A percentile compares a stretch with the other conserved stretches of the same genome.
Evolutionary conservation across 441 rosid genomes (phyloP).

Genomic region (Oxalis stricta): DNA sequence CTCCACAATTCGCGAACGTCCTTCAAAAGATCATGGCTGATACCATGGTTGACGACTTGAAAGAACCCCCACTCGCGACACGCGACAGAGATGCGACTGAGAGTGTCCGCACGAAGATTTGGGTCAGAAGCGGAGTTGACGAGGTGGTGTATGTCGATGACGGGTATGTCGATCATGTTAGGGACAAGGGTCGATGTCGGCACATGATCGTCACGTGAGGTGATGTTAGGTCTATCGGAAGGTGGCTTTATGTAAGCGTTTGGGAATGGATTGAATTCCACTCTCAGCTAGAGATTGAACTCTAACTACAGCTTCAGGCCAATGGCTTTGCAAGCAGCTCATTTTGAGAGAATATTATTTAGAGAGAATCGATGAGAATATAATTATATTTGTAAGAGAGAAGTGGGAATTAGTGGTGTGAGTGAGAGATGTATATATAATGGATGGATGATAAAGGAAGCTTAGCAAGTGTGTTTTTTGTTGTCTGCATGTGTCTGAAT

Average conservation of each 20-base stretch:
- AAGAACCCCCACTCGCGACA: slow-evolving; percentile 64
- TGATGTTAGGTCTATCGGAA: slow-evolving; percentile 14
- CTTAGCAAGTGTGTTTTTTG: too few relatives aligned
- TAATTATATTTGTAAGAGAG: too few relatives aligned
- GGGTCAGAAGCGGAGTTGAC: slow-evolving; percentile 6
- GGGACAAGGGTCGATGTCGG: neutral
- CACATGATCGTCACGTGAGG: neutral
- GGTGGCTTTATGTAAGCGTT: slow-evolving; percentile 34
- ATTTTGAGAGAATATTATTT: neutral
- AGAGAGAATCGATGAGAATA: too few relatives aligned
- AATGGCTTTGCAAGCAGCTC: slow-evolving; percentile 19
- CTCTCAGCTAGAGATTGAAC: slow-evolving; percentile 48
- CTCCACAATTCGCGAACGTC: slow-evolving; percentile 35
- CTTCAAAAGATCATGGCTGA: slow-evolving; percentile 28
- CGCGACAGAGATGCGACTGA: slow-evolving; percentile 22
- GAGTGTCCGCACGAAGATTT: slow-evolving; percentile 11
- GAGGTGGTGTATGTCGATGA: slow-evolving; percentile 28
- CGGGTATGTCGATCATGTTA: slow-evolving; percentile 31
- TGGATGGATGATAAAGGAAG: too few relatives aligned
- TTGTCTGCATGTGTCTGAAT: too few relatives aligned
- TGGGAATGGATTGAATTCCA: slow-evolving; percentile 35
- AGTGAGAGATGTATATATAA: too few relatives aligned
- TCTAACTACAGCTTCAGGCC: slow-evolving; percentile 64
- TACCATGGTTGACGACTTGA: slow-evolving; percentile 65
- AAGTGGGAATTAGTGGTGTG: too few relatives aligned